phyloP scores from a whole-genome alignment of 2,329 filamentous ascomycete species.

The Arthrinium phaeospermum region DNA sequence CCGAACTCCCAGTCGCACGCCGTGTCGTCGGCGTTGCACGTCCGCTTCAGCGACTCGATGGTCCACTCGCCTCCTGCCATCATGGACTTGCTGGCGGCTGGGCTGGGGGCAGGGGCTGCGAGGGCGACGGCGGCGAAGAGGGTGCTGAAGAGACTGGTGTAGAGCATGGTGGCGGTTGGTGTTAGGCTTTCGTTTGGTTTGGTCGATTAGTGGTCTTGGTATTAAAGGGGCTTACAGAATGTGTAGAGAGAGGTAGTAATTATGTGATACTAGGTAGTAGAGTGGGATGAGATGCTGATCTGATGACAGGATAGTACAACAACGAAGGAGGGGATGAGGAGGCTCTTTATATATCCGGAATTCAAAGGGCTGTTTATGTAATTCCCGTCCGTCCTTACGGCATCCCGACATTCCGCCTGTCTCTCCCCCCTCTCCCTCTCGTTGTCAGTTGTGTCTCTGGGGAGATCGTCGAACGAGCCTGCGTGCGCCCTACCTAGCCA shows the following conservation, averaged over 20 bases:
- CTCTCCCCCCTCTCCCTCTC: not conserved
- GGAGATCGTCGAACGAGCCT: not conserved
- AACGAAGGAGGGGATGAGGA: not conserved
- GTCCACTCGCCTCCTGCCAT: constrained; percentile 44
- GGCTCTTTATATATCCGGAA: constrained; percentile 14
- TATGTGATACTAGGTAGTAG: not conserved
- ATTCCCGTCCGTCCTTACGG: not conserved
- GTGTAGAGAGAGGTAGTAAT: not conserved
- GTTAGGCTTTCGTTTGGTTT: not conserved
- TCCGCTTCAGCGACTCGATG: constrained; percentile 44
- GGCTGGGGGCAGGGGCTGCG: constrained; percentile 13
- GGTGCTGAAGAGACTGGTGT: constrained; percentile 21
- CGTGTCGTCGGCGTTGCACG: constrained; percentile 44
- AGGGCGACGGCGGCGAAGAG: constrained; percentile 23
- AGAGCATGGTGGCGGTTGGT: constrained; percentile 22
- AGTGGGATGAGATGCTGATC: not conserved
- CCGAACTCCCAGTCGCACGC: constrained; percentile 48
- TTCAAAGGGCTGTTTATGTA: not conserved
- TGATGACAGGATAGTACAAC: not conserved
- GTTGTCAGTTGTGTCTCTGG: not conserved
- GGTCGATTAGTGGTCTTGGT: not conserved
- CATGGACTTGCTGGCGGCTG: constrained; percentile 20
- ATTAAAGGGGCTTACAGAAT: not conserved
- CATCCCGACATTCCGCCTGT: not conserved
- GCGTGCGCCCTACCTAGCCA: not conserved